Evolutionary conservation across 148 eudicot genomes (phyloP).

Genomic region (Rhododendron ovatum): DNA sequence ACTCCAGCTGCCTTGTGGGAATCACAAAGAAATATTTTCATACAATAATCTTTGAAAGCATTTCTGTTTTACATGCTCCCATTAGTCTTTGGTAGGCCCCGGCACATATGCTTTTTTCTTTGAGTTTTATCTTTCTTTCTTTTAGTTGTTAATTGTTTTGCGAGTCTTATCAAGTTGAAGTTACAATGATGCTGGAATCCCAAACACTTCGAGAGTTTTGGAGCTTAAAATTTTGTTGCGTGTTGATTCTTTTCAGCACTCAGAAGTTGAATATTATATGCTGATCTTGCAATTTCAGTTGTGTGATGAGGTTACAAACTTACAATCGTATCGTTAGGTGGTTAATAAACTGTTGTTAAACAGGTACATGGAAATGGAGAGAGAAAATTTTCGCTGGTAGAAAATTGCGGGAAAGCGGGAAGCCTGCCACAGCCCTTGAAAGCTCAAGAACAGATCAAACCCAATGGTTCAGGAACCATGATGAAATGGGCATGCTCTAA

Average conservation of each 20-base stretch:
- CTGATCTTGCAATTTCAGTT: neutral
- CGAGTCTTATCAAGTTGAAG: neutral
- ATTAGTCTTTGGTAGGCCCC: neutral
- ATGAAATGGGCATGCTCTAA: constrained; percentile 24
- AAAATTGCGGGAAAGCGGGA: constrained; percentile 20
- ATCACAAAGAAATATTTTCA: neutral
- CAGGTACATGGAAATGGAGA: constrained; percentile 21
- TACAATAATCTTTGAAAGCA: neutral
- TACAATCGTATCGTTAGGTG: neutral
- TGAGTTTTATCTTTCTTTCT: neutral
- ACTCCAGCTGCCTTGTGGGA: neutral
- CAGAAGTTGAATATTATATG: neutral
- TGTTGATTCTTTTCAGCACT: neutral
- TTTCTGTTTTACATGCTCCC: neutral
- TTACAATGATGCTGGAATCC: neutral
- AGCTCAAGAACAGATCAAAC: constrained; percentile 27
- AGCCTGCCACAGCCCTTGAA: constrained; percentile 13
- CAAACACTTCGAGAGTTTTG: neutral
- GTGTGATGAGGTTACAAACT: neutral
- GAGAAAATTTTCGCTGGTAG: constrained; percentile 12
- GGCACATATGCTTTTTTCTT: neutral
- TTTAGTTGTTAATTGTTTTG: neutral
- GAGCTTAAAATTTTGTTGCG: neutral
- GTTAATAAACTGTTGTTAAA: constrained; percentile 1
- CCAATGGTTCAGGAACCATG: constrained; percentile 29